These are phyloP conservation scores for Condylostoma magnum DNA, from an alignment of 169 alveolate genomes.

Conservation along the genomic window DNA sequence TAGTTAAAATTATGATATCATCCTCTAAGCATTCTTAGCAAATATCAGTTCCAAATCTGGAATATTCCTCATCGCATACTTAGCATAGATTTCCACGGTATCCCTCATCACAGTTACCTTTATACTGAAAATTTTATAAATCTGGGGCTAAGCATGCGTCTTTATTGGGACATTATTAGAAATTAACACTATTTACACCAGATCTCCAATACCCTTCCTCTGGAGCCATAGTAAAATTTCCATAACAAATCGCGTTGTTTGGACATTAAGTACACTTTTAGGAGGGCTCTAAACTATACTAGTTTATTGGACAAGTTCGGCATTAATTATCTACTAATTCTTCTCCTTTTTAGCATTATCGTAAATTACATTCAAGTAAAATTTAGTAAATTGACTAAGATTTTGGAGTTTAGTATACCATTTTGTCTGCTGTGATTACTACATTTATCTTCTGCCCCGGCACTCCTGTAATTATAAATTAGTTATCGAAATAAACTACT, in stretches of 20 bases:
- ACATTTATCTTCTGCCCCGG: too few species aligned
- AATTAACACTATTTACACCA: slow-evolving; percentile 11
- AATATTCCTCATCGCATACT: neutral
- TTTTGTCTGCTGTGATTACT: too few species aligned
- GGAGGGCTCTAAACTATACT: neutral
- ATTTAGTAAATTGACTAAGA: too few species aligned
- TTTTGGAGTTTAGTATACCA: too few species aligned
- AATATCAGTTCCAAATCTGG: neutral
- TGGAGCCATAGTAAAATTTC: slow-evolving; percentile 43
- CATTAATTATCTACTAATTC: too few species aligned
- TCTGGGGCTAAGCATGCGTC: slow-evolving; percentile 33
- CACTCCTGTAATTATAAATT: too few species aligned
- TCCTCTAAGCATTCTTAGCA: slow-evolving; percentile 26
- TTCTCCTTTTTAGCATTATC: too few species aligned
- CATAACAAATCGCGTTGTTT: slow-evolving; percentile 36
- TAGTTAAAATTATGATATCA: neutral
- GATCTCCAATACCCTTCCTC: slow-evolving; percentile 53
- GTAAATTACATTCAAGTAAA: too few species aligned
- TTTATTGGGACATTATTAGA: slow-evolving; percentile 32
- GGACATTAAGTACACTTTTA: slow-evolving; percentile 9
- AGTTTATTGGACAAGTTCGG: too few species aligned
- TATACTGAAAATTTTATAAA: neutral
- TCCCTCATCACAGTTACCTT: neutral
- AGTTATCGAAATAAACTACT: too few species aligned
- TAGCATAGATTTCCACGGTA: slow-evolving; percentile 8